These are phyloP conservation scores for Globisporangium megalacanthum DNA, from an alignment of 352 stramenopile species.

Conservation along the genomic window DNA sequence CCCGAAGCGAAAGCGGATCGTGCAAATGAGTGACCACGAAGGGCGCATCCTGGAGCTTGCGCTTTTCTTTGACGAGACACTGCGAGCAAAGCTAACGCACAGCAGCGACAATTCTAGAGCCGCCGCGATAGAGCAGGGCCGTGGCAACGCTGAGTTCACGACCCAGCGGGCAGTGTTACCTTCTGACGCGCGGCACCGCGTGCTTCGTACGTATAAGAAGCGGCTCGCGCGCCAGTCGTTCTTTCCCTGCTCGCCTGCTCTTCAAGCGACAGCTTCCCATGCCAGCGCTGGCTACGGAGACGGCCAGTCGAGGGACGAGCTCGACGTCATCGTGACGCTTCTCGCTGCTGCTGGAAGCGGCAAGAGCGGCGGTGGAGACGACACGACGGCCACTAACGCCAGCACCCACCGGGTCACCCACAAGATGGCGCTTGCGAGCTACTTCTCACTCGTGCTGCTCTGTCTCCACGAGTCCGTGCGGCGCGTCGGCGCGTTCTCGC, in stretches of 20 bases:
- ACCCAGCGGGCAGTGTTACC: constrained; percentile 13
- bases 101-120: background rate
- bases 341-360: background rate
- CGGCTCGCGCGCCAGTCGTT: constrained; percentile 16
- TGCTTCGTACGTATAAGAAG: constrained; percentile 12
- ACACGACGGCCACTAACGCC: background rate
- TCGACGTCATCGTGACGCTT: constrained; percentile 4
- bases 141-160: background rate
- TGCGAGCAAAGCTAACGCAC: background rate
- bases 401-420: constrained; percentile 1
- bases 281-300: background rate
- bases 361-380: background rate
- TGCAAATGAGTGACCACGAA: constrained; percentile 42
- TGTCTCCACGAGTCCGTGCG: constrained; percentile 35
- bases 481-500: constrained; percentile 24
- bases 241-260: constrained; percentile 7
- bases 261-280: background rate
- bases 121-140: background rate
- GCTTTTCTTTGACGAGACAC: constrained; percentile 27
- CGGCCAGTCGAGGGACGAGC: background rate
- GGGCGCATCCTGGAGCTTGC: constrained; percentile 28
- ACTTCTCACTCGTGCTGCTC: constrained; percentile 28
- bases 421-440: constrained; percentile 13
- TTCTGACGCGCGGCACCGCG: constrained; percentile 8
- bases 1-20: constrained; percentile 19